Evolutionary conservation across 2,329 filamentous ascomycete species (phyloP), one percentile per base, ranked within the genome.

Genomic region (Didymella exigua): DNA sequence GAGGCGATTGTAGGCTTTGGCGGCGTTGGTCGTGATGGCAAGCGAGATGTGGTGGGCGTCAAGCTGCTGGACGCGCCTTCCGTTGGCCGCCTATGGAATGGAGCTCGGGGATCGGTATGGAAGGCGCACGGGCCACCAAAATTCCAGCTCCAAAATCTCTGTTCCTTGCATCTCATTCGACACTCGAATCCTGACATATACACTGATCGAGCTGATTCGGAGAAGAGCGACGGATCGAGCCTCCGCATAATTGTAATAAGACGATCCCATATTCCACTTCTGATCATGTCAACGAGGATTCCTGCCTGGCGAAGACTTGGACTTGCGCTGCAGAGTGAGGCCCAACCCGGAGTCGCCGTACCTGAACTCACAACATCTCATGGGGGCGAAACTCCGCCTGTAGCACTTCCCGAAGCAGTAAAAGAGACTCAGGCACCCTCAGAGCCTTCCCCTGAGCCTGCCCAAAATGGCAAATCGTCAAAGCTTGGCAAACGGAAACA

Each of bases 261-360:
- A 38, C 46, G 33, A 52, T 49, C 58, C 60, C 64, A 68, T 69
- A 69, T 67, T 61, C 69, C 64, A 43, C 50, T 63, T 74, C 49
- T 57, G 58, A 68, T 49, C 56, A 74, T 75, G 70, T 63, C 60
- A 50, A 58, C 62, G 56, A 63, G 62, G 51, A 58, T 74, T 46
- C 84, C 85, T 27, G 83, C 84, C 56, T 87, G 83, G 83, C 86
- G 85, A 69, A 78, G 81, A 67, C 73, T 86, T 50, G 84, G 84
- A 30, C 75, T 86, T 57, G 85, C 85, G 75, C 75, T 85, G 63
- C 87, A 86, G 70, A 80, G 79, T 67, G 77, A 79, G 40, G 77
- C 79, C 50, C 67, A 70, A 64, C 61, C 69, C 63, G 63, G 63
- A 66, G 66, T 65, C 63, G 50, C 68, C 66, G 62, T 61, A 13